phyloP scores from a whole-genome alignment of 1,139 yeast species.

The Komagataea norvegica region DNA sequence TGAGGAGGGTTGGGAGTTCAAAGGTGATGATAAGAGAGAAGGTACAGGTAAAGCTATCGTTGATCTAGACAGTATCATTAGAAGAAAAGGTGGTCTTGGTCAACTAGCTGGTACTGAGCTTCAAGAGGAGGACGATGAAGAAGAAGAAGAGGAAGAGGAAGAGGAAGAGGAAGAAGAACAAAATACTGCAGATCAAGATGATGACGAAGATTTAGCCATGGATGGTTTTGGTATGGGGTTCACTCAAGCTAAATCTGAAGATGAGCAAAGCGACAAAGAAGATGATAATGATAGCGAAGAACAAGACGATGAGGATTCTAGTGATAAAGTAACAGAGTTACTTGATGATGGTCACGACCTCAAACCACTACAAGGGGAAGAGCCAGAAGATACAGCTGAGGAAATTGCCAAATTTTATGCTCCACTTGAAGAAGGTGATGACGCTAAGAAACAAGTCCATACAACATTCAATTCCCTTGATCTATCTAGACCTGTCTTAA shows the following conservation, averaged over 20 bases:
- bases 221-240: slow-evolving; percentile 77
- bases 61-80: slow-evolving; percentile 81
- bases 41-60: slow-evolving; percentile 49
- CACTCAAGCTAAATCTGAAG: slow-evolving; percentile 24
- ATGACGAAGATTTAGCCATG: slow-evolving; percentile 42
- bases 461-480: slow-evolving; percentile 70
- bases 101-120: slow-evolving; percentile 45
- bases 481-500: slow-evolving; percentile 83
- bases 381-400: slow-evolving; percentile 64
- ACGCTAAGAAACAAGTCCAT: slow-evolving; percentile 44
- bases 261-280: slow-evolving; percentile 33
- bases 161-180: slow-evolving; percentile 32
- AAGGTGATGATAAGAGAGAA: slow-evolving; percentile 39
- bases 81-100: slow-evolving; percentile 72
- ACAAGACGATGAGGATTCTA: slow-evolving; percentile 33
- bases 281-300: slow-evolving; percentile 28
- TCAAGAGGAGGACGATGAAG: slow-evolving; percentile 32
- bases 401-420: slow-evolving; percentile 68
- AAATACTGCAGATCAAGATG: slow-evolving; percentile 35
- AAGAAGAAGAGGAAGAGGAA: slow-evolving; percentile 33
- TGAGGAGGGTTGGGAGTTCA: slow-evolving; percentile 83
- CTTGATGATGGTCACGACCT: slow-evolving; percentile 24
- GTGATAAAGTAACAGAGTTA: slow-evolving; percentile 27
- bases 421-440: slow-evolving; percentile 45
- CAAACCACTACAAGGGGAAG: slow-evolving; percentile 28